These are phyloP conservation scores for Cercospora sesami DNA, from an alignment of 2,329 filamentous ascomycete genomes.

Conservation along the genomic window DNA sequence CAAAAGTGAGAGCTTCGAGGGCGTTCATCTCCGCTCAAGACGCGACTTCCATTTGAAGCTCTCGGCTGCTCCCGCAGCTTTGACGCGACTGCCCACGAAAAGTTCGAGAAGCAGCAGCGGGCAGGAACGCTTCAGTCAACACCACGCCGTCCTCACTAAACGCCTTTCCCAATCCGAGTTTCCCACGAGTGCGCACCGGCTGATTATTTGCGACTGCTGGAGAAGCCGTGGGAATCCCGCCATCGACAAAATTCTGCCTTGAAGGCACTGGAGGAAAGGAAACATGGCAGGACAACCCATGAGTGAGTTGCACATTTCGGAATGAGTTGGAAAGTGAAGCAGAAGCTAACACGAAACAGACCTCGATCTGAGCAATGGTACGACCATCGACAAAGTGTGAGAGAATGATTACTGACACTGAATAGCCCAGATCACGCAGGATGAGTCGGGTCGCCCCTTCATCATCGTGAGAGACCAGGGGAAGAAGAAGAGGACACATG, in stretches of 20 bases:
- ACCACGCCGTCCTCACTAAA: not conserved
- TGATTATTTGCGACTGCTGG: constrained; percentile 3
- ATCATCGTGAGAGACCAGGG: constrained; percentile 98
- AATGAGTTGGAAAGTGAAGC: constrained; percentile 38
- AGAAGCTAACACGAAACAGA: constrained; percentile 52
- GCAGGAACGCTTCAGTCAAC: constrained; percentile 8
- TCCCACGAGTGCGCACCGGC: not conserved
- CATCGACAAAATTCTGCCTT: not conserved
- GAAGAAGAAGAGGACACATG: constrained; percentile 95
- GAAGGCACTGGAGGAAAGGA: constrained; percentile 7
- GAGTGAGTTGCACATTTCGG: constrained; percentile 66
- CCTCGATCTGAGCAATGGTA: constrained; percentile 83
- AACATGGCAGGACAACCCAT: constrained; percentile 56
- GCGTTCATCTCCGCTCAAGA: not conserved
- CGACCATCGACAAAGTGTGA: constrained; percentile 19
- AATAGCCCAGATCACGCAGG: constrained; percentile 77
- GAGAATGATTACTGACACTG: constrained; percentile 23
- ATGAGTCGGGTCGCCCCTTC: constrained; percentile 95
- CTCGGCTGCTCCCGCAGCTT: constrained; percentile 8
- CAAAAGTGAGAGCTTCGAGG: not conserved
- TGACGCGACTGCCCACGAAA: constrained; percentile 11
- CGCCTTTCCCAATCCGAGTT: not conserved
- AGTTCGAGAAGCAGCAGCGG: constrained; percentile 12
- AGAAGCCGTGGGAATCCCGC: not conserved
- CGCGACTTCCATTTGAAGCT: constrained; percentile 10